Base-by-base conservation (phyloP, 83 land plant species). In the Larix sibirica region DNA sequence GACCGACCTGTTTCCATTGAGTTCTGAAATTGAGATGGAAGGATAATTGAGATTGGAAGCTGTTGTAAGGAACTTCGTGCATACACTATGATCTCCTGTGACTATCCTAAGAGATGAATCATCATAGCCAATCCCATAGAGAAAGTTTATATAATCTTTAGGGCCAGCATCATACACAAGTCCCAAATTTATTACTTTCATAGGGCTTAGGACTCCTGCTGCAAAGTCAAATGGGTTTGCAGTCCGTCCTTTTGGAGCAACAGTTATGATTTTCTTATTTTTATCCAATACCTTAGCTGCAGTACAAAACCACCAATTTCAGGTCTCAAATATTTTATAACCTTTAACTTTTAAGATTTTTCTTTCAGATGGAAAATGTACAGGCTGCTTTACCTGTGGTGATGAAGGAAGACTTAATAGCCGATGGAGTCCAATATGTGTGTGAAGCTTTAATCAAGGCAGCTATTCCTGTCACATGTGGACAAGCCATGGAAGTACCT, bases 401-500 rank as follows among this genome's bases (percentile, higher is more conserved):
- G 90, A 92, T 86, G 23, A 92, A 63, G 4, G 94, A 92, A 70
- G 94, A 92, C 71, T 88, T 88, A 38, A 92, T 90, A 3, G 94
- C 94, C 9, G 94, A 67, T 26, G 94, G 90, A 31, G 92, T 86
- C 94, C 94, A 92, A 26, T 83, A 63, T 10, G 92, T 89, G 59
- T 92, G 83, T 21, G 88, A 84, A 67, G 94, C 84, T 85, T 88
- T 92, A 47, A 92, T 65, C 80, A 90, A 81, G 64, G 94, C 88
- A 28, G 76, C 90, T 62, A 90, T 85, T 40, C 94, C 92, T 23
- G 92, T 83, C 33, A 92, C 83, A 78, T 90, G 92, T 0, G 94
- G 94, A 26, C 92, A 90, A 42, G 94, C 88, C 92, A 90, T 87
- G 31, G 94, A 92, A 83, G 94, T 92, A 62, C 94, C 94, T 58